Percentiles rank a stretch among this genome's conserved stretches.
phyloP scores from a whole-genome alignment of 345 rosid species.

The Alliaria petiolata region DNA sequence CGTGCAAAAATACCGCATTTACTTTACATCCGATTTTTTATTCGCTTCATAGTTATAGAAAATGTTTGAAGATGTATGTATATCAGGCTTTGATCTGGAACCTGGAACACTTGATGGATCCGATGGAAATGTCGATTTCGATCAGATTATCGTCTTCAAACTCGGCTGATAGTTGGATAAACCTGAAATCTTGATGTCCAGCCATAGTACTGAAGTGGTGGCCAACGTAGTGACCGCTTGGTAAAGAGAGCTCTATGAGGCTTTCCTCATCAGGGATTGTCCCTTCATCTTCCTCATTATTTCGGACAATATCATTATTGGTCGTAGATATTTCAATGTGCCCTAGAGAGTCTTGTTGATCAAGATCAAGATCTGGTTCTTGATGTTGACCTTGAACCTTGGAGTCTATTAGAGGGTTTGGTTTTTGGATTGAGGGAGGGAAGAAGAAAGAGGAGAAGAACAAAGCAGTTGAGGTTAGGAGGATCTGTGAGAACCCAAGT shows the following conservation, averaged over 20 bases:
- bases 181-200: slow-evolving; percentile 29
- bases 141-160: slow-evolving; percentile 81
- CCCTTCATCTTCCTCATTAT: slow-evolving; percentile 23
- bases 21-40: background rate
- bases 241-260: slow-evolving; percentile 69
- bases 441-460: slow-evolving; percentile 33
- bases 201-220: slow-evolving; percentile 4
- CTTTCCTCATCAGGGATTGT: slow-evolving; percentile 75
- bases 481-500: slow-evolving; percentile 30
- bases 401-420: slow-evolving; percentile 15
- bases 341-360: slow-evolving; percentile 33
- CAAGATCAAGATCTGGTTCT: too few species aligned
- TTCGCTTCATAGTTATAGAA: background rate
- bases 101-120: slow-evolving; percentile 75
- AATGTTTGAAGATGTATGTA: background rate
- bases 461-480: slow-evolving; percentile 35
- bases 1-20: slow-evolving; percentile 12
- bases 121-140: slow-evolving; percentile 79
- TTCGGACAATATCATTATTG: background rate
- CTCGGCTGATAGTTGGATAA: slow-evolving; percentile 53
- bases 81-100: slow-evolving; percentile 60
- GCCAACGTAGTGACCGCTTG: slow-evolving; percentile 54
- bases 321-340: background rate
- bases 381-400: slow-evolving; percentile 3
- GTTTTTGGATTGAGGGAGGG: slow-evolving; percentile 26